Evolutionary conservation across 306 rosid species (phyloP), one percentile per base, ranked within the genome.

Genomic region (Vigna angularis): DNA sequence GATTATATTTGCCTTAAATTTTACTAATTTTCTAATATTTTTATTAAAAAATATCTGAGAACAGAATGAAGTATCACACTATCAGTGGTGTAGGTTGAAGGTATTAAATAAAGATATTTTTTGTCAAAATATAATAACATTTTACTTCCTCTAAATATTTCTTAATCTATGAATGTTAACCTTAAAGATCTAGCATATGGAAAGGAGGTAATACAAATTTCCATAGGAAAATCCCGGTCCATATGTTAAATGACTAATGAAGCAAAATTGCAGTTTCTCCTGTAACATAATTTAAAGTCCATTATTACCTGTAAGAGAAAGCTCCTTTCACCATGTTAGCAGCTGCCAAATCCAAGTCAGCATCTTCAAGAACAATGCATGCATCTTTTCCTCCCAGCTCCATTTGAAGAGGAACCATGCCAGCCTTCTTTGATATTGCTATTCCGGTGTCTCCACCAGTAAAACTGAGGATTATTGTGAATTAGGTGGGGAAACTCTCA

Each of bases 381-480:
- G 98, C 98, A 81, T 91, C 98, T 89, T 93, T 91, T 55, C 98
- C 97, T 36, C 98, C 98, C 62, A 91, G 66, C 74, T 91, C 97
- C 96, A 93, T 93, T 85, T 91, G 97, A 81, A 91, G 97, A 71
- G 98, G 93, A 61, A 91, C 62, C 98, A 93, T 93, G 71, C 92
- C 89, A 7, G 98, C 90, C 90, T 93, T 93, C 75, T 89, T 93
- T 4, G 97, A 93, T 57, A 93, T 93, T 76, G 92, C 90, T 56
- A 93, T 7, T 28, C 96, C 96, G 0, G 97, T 91, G 84, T 93
- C 98, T 34, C 97, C 97, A 30, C 97, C 98, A 0, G 98, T 93
- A 86, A 93, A 93, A 85, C 97, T 93, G 81, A 70, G 48, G 63
- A 74, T 66, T 20, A 59, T 59, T 22, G 65, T 52, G 63, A 20